Base-by-base conservation (phyloP, 2,329 filamentous ascomycete genomes). In the Bretziella fagacearum region DNA sequence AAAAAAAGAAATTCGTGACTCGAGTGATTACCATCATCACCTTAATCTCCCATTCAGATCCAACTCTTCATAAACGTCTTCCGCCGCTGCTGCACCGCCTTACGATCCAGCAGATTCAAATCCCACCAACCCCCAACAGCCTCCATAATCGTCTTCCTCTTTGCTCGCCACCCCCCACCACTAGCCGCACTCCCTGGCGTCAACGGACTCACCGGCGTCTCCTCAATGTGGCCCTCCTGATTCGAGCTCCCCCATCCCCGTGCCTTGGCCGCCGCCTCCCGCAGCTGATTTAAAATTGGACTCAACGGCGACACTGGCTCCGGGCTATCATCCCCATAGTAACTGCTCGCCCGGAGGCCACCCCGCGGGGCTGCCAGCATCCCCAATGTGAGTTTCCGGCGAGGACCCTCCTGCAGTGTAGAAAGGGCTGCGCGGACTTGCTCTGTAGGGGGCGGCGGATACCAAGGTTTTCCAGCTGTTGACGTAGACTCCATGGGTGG, bases 111-210 rank as follows among this genome's bases (percentile, higher is more conserved):
- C 47, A 73, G 55, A 3, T 63, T 66, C 47, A 73, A 57, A 56
- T 73, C 69, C 69, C 70, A 73, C 69, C 69, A 73, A 4, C 69
- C 70, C 35, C 71, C 68, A 23, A 73, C 60, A 17, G 64, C 58
- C 32, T 66, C 60, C 51, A 70, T 58, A 18, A 73, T 57, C 1
- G 69, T 72, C 59, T 60, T 68, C 6, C 68, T 61, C 53, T 60
- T 63, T 25, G 62, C 54, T 47, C 52, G 53, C 36, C 37, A 53
- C 44, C 20, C 55, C n/a, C n/a, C n/a, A n/a, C n/a, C n/a, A n/a
- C n/a, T n/a, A n/a, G n/a, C n/a, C 48, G 22, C 49, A 49, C 29
- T 50, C 43, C 23, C 53, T 1, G 32, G 48, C 30, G 51, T 43
- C 8, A 52, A 42, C 7, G 50, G 48, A 35, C 52, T 51, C 13